Conservation (phyloP, 345 rosid genomes). For the Populus euphratica region DNA sequence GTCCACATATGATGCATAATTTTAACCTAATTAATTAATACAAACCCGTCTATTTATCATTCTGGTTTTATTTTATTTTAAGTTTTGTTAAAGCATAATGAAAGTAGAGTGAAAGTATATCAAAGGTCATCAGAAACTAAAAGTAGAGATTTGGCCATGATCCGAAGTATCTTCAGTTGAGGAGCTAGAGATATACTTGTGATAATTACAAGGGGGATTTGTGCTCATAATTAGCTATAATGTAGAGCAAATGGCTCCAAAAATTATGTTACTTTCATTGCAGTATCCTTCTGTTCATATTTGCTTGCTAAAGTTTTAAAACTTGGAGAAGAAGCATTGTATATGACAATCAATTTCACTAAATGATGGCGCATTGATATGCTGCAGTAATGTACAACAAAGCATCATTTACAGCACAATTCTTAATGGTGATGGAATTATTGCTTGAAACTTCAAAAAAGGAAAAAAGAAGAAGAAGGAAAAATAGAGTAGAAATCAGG, state of each 20-base stretch:
- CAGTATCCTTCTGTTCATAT: too few relatives aligned
- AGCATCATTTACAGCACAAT: not conserved
- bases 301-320: not conserved
- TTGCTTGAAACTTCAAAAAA: not conserved
- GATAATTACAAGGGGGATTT: constrained; percentile 1
- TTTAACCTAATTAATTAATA: too few relatives aligned
- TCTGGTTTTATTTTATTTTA: not conserved
- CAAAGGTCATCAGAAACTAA: too few relatives aligned
- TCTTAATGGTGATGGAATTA: not conserved
- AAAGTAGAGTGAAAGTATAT: not conserved
- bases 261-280: not conserved
- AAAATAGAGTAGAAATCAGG: not conserved
- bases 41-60: not conserved
- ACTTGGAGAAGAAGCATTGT: not conserved
- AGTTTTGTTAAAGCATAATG: not conserved
- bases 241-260: not conserved
- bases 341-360: not conserved
- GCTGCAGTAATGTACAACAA: not conserved
- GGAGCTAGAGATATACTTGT: not conserved
- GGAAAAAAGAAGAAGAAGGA: not conserved
- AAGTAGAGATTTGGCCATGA: too few relatives aligned
- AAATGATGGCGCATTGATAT: not conserved
- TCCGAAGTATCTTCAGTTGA: too few relatives aligned
- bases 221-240: constrained; percentile 6
- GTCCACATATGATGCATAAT: not conserved